Evolutionary conservation across 2,329 filamentous ascomycete genomes (phyloP).

Genomic region (Penicillium sp.): DNA sequence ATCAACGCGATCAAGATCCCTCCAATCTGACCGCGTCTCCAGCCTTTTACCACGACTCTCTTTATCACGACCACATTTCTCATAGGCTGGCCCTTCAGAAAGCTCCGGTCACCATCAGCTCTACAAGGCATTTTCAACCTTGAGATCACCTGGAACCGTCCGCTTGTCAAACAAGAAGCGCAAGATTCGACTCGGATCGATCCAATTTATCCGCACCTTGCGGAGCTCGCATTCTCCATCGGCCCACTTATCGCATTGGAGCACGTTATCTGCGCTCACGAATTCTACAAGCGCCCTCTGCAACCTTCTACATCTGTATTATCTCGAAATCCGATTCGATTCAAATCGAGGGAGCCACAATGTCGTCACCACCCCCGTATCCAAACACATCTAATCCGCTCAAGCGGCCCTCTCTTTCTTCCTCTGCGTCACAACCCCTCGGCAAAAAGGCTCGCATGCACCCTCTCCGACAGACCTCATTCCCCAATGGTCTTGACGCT

Average conservation of each 20-base stretch:
- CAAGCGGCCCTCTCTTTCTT: constrained; percentile 40
- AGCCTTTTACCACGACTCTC: not conserved
- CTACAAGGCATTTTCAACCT: too few species aligned
- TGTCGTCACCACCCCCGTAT: constrained; percentile 36
- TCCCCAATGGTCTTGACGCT: constrained; percentile 32
- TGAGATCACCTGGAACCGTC: too few species aligned
- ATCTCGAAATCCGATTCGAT: not conserved
- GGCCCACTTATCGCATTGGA: too few species aligned
- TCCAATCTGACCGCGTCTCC: not conserved
- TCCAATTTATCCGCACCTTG: not conserved
- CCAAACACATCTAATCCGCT: constrained; percentile 29
- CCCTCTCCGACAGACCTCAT: constrained; percentile 44
- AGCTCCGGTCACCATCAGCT: not conserved
- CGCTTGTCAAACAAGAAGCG: not conserved
- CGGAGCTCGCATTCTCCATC: too few species aligned
- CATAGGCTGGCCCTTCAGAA: not conserved
- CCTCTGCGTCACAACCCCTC: constrained; percentile 28
- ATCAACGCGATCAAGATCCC: not conserved
- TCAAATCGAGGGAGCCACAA: constrained; percentile 15
- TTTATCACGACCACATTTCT: not conserved
- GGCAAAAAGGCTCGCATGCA: constrained; percentile 37
- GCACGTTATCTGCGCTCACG: too few species aligned
- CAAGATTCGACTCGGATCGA: not conserved
- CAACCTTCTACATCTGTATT: not conserved
- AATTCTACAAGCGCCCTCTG: too few species aligned